Conservation (phyloP, 306 rosid species). For the Ochetophila trinervis region DNA sequence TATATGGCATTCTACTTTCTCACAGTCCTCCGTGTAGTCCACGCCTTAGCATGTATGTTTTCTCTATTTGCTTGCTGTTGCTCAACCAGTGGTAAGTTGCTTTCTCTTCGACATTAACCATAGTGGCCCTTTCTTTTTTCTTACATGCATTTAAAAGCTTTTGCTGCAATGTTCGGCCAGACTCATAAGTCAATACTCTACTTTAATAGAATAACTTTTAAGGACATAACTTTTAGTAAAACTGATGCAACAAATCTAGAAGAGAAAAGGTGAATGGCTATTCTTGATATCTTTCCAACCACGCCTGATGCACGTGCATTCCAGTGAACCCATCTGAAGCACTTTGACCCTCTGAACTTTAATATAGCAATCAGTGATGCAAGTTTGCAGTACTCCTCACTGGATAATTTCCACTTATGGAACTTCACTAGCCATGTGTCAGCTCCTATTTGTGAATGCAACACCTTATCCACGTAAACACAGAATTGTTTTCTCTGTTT, state of each 20-base stretch:
- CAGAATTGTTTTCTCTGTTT: slow-evolving; percentile 62
- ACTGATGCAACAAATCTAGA: slow-evolving; percentile 35
- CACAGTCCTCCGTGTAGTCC: too few species aligned
- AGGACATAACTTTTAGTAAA: slow-evolving; percentile 14
- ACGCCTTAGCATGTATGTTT: too few species aligned
- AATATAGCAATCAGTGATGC: slow-evolving; percentile 34
- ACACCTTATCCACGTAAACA: slow-evolving; percentile 68
- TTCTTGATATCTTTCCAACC: slow-evolving; percentile 36
- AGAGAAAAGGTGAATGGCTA: slow-evolving; percentile 28
- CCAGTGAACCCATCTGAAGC: slow-evolving; percentile 38
- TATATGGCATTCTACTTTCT: too few species aligned
- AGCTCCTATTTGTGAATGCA: slow-evolving; percentile 46
- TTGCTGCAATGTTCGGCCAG: too few species aligned
- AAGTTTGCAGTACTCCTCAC: slow-evolving; percentile 42
- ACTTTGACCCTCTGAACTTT: slow-evolving; percentile 35
- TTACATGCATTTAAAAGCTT: too few species aligned
- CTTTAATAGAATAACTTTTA: slow-evolving; percentile 21
- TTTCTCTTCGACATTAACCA: too few species aligned
- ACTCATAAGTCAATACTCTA: too few species aligned
- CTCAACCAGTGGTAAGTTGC: too few species aligned
- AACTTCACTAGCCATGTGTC: slow-evolving; percentile 71
- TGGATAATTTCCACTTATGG: slow-evolving; percentile 64
- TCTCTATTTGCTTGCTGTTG: too few species aligned
- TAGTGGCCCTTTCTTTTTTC: too few species aligned
- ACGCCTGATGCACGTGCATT: slow-evolving; percentile 65